Percentiles rank a stretch among this genome's conserved stretches.
Conservation (phyloP, 1,284 basidiomycete species). For the Ustilago tritici region DNA sequence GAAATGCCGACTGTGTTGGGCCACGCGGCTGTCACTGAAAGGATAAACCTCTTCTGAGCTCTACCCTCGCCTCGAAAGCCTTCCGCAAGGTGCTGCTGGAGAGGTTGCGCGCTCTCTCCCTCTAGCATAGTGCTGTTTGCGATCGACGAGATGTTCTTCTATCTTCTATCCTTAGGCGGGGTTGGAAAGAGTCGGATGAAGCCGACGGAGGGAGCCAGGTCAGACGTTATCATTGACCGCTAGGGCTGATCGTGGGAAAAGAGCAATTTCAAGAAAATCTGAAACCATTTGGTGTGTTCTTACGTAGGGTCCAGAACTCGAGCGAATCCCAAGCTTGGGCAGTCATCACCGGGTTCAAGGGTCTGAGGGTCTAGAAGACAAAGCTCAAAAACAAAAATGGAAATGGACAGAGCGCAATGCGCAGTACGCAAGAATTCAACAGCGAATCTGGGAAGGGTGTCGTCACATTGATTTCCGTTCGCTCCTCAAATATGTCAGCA, state of each 20-base stretch:
- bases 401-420: background rate
- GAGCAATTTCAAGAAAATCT: background rate
- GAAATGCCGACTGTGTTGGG: no score
- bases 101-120: no score
- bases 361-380: conserved; percentile 6
- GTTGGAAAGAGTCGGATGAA: no score
- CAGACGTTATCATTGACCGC: background rate
- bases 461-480: background rate
- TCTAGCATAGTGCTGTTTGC: no score
- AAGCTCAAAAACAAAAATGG: background rate
- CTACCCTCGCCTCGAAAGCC: no score
- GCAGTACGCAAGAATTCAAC: conserved; percentile 1
- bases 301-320: conserved; percentile 8
- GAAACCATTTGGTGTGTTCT: background rate
- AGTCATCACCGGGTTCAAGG: background rate
- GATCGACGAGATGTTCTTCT: no score
- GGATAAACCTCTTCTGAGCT: no score
- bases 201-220: no score
- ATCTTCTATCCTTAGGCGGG: no score
- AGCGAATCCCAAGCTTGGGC: background rate
- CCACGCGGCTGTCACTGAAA: no score
- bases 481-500: background rate
- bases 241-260: background rate
- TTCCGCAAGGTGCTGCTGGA: no score
- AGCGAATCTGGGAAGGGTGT: background rate